These are phyloP conservation scores for Odonthalia washingtoniensis DNA, from an alignment of 31 red algal species.

Conservation along the genomic window DNA sequence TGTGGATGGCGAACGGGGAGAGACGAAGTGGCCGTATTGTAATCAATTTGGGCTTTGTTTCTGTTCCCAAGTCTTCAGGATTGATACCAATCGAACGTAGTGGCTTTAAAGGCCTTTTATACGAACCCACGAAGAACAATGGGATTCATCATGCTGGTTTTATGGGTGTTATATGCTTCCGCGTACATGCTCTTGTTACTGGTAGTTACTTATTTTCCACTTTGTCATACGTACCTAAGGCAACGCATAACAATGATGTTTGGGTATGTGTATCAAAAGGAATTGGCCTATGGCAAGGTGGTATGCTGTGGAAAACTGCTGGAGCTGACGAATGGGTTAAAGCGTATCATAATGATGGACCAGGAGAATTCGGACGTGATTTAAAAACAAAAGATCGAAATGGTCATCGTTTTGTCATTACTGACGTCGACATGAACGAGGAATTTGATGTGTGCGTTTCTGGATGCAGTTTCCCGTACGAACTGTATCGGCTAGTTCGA, in stretches of 20 bases:
- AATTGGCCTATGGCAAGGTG: background rate
- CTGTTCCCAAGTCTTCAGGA: no score
- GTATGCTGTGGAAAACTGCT: background rate
- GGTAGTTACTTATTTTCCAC: constrained; percentile 36
- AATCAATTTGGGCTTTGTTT: no score
- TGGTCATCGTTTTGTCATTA: constrained; percentile 40
- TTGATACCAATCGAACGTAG: background rate
- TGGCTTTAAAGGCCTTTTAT: constrained; percentile 31
- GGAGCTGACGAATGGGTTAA: constrained; percentile 44
- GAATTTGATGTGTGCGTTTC: constrained; percentile 27
- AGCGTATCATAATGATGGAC: constrained; percentile 41
- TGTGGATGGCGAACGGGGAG: no score
- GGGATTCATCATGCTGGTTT: constrained; percentile 29
- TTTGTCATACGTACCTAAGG: constrained; percentile 13
- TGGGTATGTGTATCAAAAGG: constrained; percentile 19
- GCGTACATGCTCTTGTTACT: background rate
- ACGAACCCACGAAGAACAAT: constrained; percentile 23
- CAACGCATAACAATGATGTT: constrained; percentile 47
- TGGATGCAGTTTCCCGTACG: constrained; percentile 39
- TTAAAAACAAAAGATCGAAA: constrained; percentile 33
- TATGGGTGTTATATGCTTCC: constrained; percentile 41
- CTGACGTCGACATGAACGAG: constrained; percentile 16
- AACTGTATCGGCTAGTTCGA: constrained; percentile 20
- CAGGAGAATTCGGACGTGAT: background rate
- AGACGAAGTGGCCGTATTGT: no score